Base-by-base conservation (phyloP, 192 early-diverging fungal genomes). In the Linnemannia schmuckeri region DNA sequence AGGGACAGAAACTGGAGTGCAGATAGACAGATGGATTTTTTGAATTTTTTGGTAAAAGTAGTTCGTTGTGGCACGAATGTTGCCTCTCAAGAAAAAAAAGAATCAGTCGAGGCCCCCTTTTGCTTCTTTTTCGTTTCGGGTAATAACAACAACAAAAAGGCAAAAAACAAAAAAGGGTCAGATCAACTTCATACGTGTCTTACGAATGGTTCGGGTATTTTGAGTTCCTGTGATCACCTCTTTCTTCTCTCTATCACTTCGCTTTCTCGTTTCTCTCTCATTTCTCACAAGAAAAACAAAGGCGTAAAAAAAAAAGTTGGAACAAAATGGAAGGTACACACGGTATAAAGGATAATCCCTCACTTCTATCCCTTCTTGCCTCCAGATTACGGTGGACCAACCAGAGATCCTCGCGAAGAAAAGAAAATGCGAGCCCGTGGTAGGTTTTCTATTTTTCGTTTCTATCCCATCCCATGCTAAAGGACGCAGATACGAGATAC, bases 381-480 rank as follows among this genome's bases (percentile, higher is more conserved):
- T 66, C 12, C 3, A 66, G 61, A 33, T 66, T 66, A 1, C 10
- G 12, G 27, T 66, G 61, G 61, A 66, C 61, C 61, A 66, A 66
- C 61, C 61, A 66, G 27, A 66, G 13, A 12, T 35, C 30, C 61
- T 61, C 61, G 27, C n/a, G 24, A 71, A 15, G 38, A 71, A 6
- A 8, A 22, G 22, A 71, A 42, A 42, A 9, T 71, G 35, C 40
- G 70, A 42, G 70, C 40, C 40, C 40, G 70, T 71, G 70, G 70
- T 71, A 41, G n/a, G 70, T 41, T 71, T 71, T 71, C 70, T 71
- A 41, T 71, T 71, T 42, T 71, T 41, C 15, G 5, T 71, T 41
- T 71, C 40, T 71, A 38, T 42, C 13, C 6, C 20, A 24, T 42
- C 18, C 70, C 44, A 46, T 46, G 44, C 44, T 12, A 13, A 33